Evolutionary conservation across 192 early-diverging fungal genomes (phyloP).

Genomic region (Allomyces macrogynus): DNA sequence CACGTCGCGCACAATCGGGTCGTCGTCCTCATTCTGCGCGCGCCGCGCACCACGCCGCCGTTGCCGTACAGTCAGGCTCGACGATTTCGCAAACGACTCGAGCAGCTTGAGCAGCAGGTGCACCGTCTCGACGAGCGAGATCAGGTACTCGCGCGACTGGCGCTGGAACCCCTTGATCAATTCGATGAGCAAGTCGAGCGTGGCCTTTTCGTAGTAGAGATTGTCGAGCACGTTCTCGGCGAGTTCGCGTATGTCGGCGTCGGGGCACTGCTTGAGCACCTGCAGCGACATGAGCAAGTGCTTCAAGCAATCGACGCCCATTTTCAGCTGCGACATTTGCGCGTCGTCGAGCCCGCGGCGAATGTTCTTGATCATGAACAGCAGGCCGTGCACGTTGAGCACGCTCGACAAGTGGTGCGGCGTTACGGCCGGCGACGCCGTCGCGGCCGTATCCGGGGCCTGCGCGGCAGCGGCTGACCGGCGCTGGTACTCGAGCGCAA

Average conservation of each 20-base stretch:
- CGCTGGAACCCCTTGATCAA: background rate
- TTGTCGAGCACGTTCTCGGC: slow-evolving; percentile 6
- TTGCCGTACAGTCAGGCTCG: background rate
- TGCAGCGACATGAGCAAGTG: background rate
- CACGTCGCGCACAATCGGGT: background rate
- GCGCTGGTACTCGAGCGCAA: slow-evolving; percentile 3
- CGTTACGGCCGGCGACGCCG: background rate
- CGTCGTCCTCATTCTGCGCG: background rate
- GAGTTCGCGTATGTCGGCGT: background rate
- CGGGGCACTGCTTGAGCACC: background rate
- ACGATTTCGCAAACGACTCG: slow-evolving; percentile 4
- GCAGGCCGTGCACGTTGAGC: background rate
- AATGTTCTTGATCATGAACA: background rate
- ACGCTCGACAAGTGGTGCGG: background rate
- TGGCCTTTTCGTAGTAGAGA: slow-evolving; percentile 4
- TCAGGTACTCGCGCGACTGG: background rate
- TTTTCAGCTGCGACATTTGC: background rate
- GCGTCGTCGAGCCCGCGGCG: background rate
- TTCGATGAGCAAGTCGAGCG: background rate
- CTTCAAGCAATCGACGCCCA: background rate
- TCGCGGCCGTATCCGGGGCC: too few species aligned
- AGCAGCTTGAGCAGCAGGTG: slow-evolving; percentile 6
- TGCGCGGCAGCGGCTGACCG: too few species aligned
- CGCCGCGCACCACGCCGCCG: too few species aligned
- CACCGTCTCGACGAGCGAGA: slow-evolving; percentile 4